Evolutionary conservation across 371 early-diverging fungal genomes (phyloP).

Genomic region (Syncephalastrum monosporum): DNA sequence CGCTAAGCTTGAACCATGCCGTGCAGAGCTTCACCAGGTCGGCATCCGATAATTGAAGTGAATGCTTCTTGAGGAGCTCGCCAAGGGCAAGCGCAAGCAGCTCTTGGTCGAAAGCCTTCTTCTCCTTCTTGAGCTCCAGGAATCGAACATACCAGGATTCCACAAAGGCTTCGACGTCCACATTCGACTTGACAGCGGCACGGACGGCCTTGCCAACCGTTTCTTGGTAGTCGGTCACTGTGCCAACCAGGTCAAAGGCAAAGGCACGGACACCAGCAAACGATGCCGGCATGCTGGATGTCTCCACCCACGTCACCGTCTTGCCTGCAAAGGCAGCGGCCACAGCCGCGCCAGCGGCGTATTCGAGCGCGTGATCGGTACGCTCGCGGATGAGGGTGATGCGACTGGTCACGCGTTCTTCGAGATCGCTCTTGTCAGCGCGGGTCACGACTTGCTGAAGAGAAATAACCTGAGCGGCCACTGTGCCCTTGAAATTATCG

Average conservation of each 20-base stretch:
- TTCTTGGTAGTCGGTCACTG: conserved; percentile 29
- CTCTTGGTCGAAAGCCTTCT: conserved; percentile 19
- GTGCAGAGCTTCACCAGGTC: conserved; percentile 25
- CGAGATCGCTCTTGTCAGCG: conserved; percentile 10
- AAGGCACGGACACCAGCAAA: conserved; percentile 35
- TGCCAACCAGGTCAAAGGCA: conserved; percentile 41
- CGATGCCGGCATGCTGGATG: conserved; percentile 27
- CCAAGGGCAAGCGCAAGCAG: conserved; percentile 24
- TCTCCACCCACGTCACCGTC: conserved; percentile 37
- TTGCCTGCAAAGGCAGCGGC: conserved; percentile 41
- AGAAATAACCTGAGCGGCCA: conserved; percentile 19
- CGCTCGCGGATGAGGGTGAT: conserved; percentile 28
- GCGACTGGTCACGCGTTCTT: conserved; percentile 15
- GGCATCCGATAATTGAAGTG: conserved; percentile 23
- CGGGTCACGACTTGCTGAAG: conserved; percentile 22
- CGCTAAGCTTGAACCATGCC: conserved; percentile 28
- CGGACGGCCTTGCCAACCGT: conserved; percentile 27
- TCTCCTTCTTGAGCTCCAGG: conserved; percentile 23
- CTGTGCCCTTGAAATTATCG: conserved; percentile 25
- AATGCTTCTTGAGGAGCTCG: conserved; percentile 21
- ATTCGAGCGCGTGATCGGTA: conserved; percentile 19
- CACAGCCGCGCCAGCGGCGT: conserved; percentile 23
- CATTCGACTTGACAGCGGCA: conserved; percentile 13
- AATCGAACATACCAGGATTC: conserved; percentile 29
- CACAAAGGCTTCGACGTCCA: conserved; percentile 24